Evolutionary conservation across 2,329 filamentous ascomycete genomes (phyloP).

Genomic region (Venturia pyrina): DNA sequence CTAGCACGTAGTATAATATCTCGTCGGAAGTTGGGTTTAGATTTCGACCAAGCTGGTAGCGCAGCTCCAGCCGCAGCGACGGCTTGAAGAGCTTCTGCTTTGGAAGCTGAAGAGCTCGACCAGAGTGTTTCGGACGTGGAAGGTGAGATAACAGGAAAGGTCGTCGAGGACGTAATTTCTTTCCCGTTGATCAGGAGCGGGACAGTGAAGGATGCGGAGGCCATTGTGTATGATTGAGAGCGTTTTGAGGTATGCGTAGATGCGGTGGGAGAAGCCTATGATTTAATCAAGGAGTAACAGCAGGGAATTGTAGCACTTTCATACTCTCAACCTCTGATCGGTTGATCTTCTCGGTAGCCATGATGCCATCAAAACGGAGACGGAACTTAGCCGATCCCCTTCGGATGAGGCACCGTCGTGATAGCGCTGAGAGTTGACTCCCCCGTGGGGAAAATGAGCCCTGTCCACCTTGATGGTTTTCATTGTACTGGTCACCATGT

Average conservation of each 20-base stretch:
- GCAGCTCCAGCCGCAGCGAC: slow-evolving; percentile 54
- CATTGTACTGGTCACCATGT: too few relatives aligned
- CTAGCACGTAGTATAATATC: slow-evolving; percentile 62
- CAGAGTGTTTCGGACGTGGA: slow-evolving; percentile 42
- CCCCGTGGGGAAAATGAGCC: too few relatives aligned
- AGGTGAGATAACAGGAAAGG: slow-evolving; percentile 50
- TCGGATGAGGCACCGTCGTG: too few relatives aligned
- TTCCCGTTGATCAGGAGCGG: slow-evolving; percentile 41
- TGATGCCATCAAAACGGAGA: too few relatives aligned
- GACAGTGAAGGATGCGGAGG: slow-evolving; percentile 18
- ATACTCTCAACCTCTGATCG: too few relatives aligned
- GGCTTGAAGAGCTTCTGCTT: slow-evolving; percentile 46
- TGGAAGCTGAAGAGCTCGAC: slow-evolving; percentile 46
- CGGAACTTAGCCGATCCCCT: too few relatives aligned
- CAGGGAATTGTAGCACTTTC: neutral
- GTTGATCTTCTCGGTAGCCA: too few relatives aligned
- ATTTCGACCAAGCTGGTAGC: slow-evolving; percentile 58
- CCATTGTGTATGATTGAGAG: neutral
- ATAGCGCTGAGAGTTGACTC: too few relatives aligned
- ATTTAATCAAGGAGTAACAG: neutral
- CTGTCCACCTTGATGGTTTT: too few relatives aligned
- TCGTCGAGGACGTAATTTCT: slow-evolving; percentile 36
- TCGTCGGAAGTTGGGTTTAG: slow-evolving; percentile 50
- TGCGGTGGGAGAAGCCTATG: too few relatives aligned
- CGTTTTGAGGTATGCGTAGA: too few relatives aligned